These are phyloP conservation scores for Fusarium acutatum DNA, from an alignment of 2,329 filamentous ascomycete genomes.

Conservation along the genomic window DNA sequence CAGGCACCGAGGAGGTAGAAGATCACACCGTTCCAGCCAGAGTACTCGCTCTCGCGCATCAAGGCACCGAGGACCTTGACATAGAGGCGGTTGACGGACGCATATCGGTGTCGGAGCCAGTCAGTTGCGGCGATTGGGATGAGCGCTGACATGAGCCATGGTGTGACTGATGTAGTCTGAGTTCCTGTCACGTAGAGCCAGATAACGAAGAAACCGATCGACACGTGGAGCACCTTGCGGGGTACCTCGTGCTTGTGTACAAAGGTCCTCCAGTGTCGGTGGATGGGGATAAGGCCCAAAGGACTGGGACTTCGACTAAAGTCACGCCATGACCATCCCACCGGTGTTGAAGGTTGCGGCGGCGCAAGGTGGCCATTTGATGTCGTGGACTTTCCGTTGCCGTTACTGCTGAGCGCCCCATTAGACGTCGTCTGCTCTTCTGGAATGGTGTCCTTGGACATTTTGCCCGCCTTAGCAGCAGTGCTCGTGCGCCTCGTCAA, in stretches of 20 bases:
- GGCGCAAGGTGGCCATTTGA: slow-evolving; percentile 76
- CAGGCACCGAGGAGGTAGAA: slow-evolving; percentile 94
- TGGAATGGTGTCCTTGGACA: slow-evolving; percentile 28
- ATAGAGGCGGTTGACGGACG: slow-evolving; percentile 85
- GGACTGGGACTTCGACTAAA: slow-evolving; percentile 93
- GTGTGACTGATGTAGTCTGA: slow-evolving; percentile 80
- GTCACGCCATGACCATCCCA: slow-evolving; percentile 82
- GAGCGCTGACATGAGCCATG: slow-evolving; percentile 81
- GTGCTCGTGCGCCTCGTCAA: slow-evolving; percentile 60
- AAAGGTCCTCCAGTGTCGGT: slow-evolving; percentile 88
- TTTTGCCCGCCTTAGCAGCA: slow-evolving; percentile 43
- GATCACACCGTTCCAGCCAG: slow-evolving; percentile 95
- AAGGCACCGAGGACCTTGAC: slow-evolving; percentile 85
- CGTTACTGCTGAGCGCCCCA: slow-evolving; percentile 45
- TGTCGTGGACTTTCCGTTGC: slow-evolving; percentile 43
- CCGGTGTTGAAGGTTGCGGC: slow-evolving; percentile 64
- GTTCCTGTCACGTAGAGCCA: slow-evolving; percentile 84
- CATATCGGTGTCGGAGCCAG: slow-evolving; percentile 82
- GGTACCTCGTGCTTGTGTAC: slow-evolving; percentile 98
- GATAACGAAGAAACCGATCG: slow-evolving; percentile 93
- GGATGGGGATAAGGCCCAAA: slow-evolving; percentile 92
- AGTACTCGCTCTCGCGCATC: slow-evolving; percentile 96
- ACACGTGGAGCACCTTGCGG: slow-evolving; percentile 91
- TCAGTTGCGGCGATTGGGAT: slow-evolving; percentile 87
- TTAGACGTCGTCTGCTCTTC: slow-evolving; percentile 42